Evolutionary conservation across 2,329 filamentous ascomycete genomes (phyloP).

Genomic region (Ophiostoma montium): DNA sequence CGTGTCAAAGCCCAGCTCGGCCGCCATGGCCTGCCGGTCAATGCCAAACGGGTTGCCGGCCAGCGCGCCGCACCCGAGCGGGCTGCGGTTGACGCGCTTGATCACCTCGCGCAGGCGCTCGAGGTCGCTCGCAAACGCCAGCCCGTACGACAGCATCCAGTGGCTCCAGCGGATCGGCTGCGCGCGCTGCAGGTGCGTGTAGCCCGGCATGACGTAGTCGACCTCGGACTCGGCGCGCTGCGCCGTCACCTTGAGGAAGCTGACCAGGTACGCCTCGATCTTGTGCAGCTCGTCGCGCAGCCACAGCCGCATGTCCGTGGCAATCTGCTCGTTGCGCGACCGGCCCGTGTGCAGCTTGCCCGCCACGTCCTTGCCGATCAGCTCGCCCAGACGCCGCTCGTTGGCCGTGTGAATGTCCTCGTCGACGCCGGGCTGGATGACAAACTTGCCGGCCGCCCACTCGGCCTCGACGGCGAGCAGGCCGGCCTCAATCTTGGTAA

Average conservation of each 20-base stretch:
- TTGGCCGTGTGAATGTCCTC: conserved; percentile 57
- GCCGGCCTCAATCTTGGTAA: conserved; percentile 58
- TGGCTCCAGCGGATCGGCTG: conserved; percentile 70
- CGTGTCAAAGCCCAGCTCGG: conserved; percentile 67
- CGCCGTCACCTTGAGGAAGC: conserved; percentile 55
- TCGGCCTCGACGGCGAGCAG: conserved; percentile 43
- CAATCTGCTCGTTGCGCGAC: conserved; percentile 82
- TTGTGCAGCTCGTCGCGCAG: conserved; percentile 57
- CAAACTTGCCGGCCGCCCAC: conserved; percentile 37
- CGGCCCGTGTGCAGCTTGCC: conserved; percentile 84
- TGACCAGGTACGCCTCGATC: conserved; percentile 54
- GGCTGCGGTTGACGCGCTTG: conserved; percentile 56
- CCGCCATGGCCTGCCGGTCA: conserved; percentile 63
- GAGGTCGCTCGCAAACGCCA: conserved; percentile 58
- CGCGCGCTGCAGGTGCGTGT: conserved; percentile 76
- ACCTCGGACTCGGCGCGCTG: conserved; percentile 60
- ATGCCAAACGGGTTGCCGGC: conserved; percentile 74
- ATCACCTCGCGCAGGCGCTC: conserved; percentile 62
- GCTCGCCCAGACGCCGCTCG: conserved; percentile 60
- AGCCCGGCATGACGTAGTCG: conserved; percentile 70
- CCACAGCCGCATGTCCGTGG: conserved; percentile 84
- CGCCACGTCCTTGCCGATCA: conserved; percentile 72
- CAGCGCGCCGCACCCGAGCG: conserved; percentile 62
- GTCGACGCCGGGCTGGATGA: conserved; percentile 36
- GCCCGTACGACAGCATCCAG: conserved; percentile 64